Conservation (phyloP, 768 basidiomycete genomes). For the Leccinum aurantiacum region DNA sequence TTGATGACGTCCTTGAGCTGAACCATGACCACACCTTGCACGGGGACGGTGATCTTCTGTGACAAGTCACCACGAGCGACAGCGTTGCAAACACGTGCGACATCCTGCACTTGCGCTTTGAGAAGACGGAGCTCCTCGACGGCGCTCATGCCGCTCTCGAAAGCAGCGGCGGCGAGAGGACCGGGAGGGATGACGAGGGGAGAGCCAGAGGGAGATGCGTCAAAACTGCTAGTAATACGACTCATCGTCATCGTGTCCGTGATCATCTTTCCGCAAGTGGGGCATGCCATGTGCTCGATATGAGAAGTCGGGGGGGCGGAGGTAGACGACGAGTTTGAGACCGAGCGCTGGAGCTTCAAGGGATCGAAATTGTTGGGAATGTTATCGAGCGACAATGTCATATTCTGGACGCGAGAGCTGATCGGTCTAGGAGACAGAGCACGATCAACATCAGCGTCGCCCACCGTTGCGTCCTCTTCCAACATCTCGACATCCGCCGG, state of each 20-base stretch:
- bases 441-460: slow-evolving; percentile 25
- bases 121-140: slow-evolving; percentile 76
- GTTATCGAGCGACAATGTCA: slow-evolving; percentile 54
- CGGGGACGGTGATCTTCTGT: slow-evolving; percentile 77
- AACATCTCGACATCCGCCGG: slow-evolving; percentile 31
- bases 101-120: slow-evolving; percentile 83
- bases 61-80: slow-evolving; percentile 75
- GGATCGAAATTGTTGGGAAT: slow-evolving; percentile 42
- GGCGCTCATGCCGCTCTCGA: slow-evolving; percentile 63
- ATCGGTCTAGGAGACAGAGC: slow-evolving; percentile 24
- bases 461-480: slow-evolving; percentile 26
- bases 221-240: slow-evolving; percentile 26
- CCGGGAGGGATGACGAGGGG: slow-evolving; percentile 54
- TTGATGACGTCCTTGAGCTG: slow-evolving; percentile 81
- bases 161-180: slow-evolving; percentile 54
- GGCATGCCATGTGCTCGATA: slow-evolving; percentile 45
- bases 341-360: slow-evolving; percentile 32
- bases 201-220: slow-evolving; percentile 31
- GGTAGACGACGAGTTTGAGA: slow-evolving; percentile 31
- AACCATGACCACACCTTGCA: slow-evolving; percentile 77
- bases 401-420: slow-evolving; percentile 36
- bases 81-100: slow-evolving; percentile 78
- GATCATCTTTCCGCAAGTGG: slow-evolving; percentile 54
- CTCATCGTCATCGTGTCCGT: slow-evolving; percentile 44
- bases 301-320: slow-evolving; percentile 49